Conservation (phyloP, 257 asterid species). For the Nicotiana obtusifolia region DNA sequence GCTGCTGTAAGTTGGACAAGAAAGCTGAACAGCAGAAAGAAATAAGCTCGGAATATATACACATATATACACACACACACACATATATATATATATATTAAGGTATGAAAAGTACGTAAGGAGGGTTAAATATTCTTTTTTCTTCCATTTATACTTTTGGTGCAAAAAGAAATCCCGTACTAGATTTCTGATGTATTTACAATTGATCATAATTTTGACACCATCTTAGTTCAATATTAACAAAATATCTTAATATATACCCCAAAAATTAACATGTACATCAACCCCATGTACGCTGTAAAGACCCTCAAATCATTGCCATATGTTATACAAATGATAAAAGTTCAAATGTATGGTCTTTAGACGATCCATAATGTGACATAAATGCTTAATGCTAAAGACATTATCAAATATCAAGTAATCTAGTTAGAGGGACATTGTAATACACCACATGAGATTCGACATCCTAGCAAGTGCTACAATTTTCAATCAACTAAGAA, state of each 20-base stretch:
- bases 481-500: background rate
- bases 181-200: background rate
- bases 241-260: background rate
- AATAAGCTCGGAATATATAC: background rate
- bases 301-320: background rate
- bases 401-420: background rate
- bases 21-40: background rate
- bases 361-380: background rate
- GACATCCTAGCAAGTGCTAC: background rate
- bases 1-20: background rate
- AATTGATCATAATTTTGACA: background rate
- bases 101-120: background rate
- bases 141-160: background rate
- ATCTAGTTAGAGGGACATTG: background rate
- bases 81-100: too few species aligned
- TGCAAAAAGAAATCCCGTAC: background rate
- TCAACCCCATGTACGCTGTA: background rate
- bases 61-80: too few species aligned
- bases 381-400: background rate
- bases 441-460: background rate
- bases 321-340: background rate
- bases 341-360: background rate
- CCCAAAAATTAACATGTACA: background rate
- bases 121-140: background rate
- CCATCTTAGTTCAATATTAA: background rate